Evolutionary conservation across 352 stramenopile species (phyloP).

Genomic region (Pythium phragmitis): DNA sequence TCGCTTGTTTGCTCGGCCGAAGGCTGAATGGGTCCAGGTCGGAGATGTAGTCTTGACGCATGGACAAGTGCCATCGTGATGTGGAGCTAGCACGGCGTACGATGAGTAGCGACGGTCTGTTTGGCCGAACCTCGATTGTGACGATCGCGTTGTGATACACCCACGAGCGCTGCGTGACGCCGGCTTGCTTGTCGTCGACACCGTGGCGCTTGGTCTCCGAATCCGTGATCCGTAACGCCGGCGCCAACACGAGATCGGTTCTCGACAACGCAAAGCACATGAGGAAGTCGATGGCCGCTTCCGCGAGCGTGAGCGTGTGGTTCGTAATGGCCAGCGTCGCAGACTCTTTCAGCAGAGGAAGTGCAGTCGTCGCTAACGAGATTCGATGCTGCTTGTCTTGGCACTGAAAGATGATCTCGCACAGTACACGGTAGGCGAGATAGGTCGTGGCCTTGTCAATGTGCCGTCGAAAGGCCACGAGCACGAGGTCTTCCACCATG

Average conservation of each 20-base stretch:
- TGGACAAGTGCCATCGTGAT: conserved; percentile 22
- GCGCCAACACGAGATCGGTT: conserved; percentile 36
- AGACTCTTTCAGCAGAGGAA: conserved; percentile 57
- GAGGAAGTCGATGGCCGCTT: conserved; percentile 76
- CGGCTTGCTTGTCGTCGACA: conserved; percentile 9
- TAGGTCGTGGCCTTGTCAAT: conserved; percentile 61
- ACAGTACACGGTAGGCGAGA: conserved; percentile 64
- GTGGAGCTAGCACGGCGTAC: conserved; percentile 28
- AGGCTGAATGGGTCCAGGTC: background rate
- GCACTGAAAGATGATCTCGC: conserved; percentile 58
- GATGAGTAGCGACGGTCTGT: conserved; percentile 18
- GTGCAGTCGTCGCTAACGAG: conserved; percentile 40
- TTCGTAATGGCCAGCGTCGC: conserved; percentile 33
- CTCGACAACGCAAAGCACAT: conserved; percentile 71
- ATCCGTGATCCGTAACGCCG: conserved; percentile 28
- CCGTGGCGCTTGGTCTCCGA: conserved; percentile 4
- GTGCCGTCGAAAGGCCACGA: conserved; percentile 57
- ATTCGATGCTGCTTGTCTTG: conserved; percentile 36
- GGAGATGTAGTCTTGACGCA: conserved; percentile 17
- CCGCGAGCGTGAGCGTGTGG: conserved; percentile 36
- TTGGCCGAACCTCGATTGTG: conserved; percentile 21
- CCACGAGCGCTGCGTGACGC: conserved; percentile 22
- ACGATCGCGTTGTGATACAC: conserved; percentile 26
- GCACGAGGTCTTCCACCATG: conserved; percentile 38
- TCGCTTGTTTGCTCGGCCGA: background rate